phyloP scores from a whole-genome alignment of 495 filamentous ascomycete genomes.

The Clavariopsis aquatica region DNA sequence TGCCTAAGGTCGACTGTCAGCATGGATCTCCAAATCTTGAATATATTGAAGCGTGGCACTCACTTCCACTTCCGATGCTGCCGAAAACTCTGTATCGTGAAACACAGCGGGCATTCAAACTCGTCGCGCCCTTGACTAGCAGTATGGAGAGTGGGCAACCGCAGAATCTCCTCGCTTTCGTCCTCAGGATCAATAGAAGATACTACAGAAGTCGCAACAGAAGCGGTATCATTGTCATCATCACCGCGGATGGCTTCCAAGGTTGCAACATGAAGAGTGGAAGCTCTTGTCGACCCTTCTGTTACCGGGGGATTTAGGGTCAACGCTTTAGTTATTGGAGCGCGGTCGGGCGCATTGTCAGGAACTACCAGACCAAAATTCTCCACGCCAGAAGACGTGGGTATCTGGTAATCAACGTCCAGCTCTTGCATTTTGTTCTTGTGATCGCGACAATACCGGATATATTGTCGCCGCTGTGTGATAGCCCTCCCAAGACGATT shows the following conservation, averaged over 20 bases:
- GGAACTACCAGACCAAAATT: slow-evolving; percentile 24
- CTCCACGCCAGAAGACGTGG: not conserved
- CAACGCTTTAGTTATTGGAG: not conserved
- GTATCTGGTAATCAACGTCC: not conserved
- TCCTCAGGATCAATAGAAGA: slow-evolving; percentile 2
- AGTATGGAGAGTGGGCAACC: slow-evolving; percentile 3
- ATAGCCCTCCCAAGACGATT: slow-evolving; percentile 26
- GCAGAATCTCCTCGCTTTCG: slow-evolving; percentile 1
- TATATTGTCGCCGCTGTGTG: slow-evolving; percentile 29
- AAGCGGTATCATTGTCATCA: slow-evolving; percentile 5
- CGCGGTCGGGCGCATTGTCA: not conserved
- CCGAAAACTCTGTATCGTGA: slow-evolving; percentile 12
- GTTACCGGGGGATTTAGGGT: not conserved
- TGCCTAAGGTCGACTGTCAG: not conserved
- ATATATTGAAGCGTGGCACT: no score
- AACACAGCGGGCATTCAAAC: slow-evolving; percentile 34
- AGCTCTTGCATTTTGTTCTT: slow-evolving; percentile 12
- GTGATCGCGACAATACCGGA: slow-evolving; percentile 30
- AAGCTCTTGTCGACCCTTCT: not conserved
- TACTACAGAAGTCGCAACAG: slow-evolving; percentile 3
- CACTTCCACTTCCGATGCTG: slow-evolving; percentile 19
- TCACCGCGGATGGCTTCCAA: not conserved
- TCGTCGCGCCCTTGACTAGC: slow-evolving; percentile 1
- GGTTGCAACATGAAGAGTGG: not conserved
- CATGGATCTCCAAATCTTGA: no score